phyloP scores from a whole-genome alignment of 2,329 filamentous ascomycete species.

The Daldinia sp. region DNA sequence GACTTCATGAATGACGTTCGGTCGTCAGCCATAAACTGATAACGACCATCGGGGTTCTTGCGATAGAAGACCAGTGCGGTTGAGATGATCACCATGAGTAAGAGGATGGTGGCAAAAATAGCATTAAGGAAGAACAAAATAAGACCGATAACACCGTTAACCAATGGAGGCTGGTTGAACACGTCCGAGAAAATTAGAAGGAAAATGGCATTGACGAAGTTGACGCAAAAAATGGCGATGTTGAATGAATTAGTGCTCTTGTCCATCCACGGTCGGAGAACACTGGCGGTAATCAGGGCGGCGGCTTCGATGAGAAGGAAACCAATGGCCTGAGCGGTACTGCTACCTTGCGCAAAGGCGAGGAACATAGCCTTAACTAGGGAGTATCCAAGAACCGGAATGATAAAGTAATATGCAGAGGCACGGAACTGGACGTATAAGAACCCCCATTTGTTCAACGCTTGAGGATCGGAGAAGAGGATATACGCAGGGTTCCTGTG shows the following conservation, averaged over 20 bases:
- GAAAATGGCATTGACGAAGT: slow-evolving; percentile 86
- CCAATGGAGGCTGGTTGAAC: slow-evolving; percentile 81
- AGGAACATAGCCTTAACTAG: slow-evolving; percentile 86
- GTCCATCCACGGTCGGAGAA: slow-evolving; percentile 92
- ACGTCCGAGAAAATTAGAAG: slow-evolving; percentile 84
- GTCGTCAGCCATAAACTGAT: slow-evolving; percentile 91
- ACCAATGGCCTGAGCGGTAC: slow-evolving; percentile 78
- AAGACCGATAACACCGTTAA: slow-evolving; percentile 85
- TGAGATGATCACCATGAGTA: slow-evolving; percentile 81
- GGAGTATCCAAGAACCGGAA: slow-evolving; percentile 78
- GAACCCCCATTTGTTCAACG: slow-evolving; percentile 93
- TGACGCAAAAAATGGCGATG: slow-evolving; percentile 83
- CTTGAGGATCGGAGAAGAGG: slow-evolving; percentile 85
- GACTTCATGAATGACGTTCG: slow-evolving; percentile 93
- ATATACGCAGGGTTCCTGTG: slow-evolving; percentile 94
- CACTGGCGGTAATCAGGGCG: slow-evolving; percentile 77
- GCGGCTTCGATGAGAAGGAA: slow-evolving; percentile 80
- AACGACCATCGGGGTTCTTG: slow-evolving; percentile 88
- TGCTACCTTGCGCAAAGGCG: slow-evolving; percentile 75
- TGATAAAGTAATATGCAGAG: slow-evolving; percentile 88
- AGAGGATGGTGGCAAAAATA: slow-evolving; percentile 78
- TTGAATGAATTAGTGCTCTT: slow-evolving; percentile 94
- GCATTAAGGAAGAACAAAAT: slow-evolving; percentile 87
- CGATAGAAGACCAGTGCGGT: slow-evolving; percentile 75
- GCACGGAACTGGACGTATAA: slow-evolving; percentile 91